Evolutionary conservation across 495 filamentous ascomycete genomes (phyloP), one percentile per base, ranked within the genome.

Genomic region (Xylaria venustula): DNA sequence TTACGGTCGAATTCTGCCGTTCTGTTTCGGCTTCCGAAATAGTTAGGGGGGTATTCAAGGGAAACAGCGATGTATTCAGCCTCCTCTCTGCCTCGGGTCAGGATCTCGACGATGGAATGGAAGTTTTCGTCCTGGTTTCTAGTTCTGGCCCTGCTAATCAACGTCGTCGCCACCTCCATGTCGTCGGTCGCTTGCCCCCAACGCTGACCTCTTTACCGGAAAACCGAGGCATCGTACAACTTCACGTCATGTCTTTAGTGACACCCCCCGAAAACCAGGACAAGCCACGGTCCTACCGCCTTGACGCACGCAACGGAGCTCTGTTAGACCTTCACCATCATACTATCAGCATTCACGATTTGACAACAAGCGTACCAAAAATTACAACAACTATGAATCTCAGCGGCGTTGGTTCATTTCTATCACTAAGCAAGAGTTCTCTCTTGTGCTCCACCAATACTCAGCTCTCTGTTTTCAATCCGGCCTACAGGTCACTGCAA

Each of bases 401-500:
- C n/a, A 54, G 67, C 11, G 73, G 61, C 0, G 68, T 78, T 8
- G 67, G 63, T 37, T 85, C 82, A 3, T 84, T 87, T 53, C 66
- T 87, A 7, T 75, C 82, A 15, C 58, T 83, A 0, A 81, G 79
- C 41, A 83, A 70, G 64, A 78, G 79, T 5, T 83, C 81, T 3
- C 68, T 83, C 6, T 72, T 84, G 26, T 69, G 77, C 15, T 72
- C 78, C 2, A 75, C 78, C 0, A 40, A 69, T 3, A 64, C 64
- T 36, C 75, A 73, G n/a, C 70, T 85, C 17, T 71, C 63, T 12
- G 70, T 90, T 17, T 88, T 87, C 65, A 88, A 88, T 66, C 87
- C 87, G 4, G 82, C 85, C 48, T 89, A 85, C 64, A 78, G 83
- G 23, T 88, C 88, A 3, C 74, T 88, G 12, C 83, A 89, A 68